Evolutionary conservation across 345 rosid genomes (phyloP).

Genomic region (Cardamine resedifolia): DNA sequence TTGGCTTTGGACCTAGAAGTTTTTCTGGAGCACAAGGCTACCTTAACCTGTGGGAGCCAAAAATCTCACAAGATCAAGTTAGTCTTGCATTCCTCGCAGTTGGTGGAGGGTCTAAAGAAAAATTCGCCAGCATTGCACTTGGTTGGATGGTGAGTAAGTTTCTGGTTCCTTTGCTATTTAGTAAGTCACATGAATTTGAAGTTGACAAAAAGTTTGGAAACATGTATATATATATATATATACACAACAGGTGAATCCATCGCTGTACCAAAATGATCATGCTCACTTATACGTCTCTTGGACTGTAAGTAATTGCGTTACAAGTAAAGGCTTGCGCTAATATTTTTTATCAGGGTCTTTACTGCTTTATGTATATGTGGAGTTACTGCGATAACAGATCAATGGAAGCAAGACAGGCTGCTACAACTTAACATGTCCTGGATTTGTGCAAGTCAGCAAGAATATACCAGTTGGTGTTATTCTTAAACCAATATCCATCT

Average conservation of each 20-base stretch:
- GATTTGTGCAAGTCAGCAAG: constrained; percentile 29
- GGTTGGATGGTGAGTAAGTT: constrained; percentile 19
- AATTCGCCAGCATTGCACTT: background rate
- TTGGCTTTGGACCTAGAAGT: background rate
- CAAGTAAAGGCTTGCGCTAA: background rate
- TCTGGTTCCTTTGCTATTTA: background rate
- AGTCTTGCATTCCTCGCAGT: background rate
- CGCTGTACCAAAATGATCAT: background rate
- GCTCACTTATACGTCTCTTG: constrained; percentile 11
- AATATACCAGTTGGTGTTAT: background rate
- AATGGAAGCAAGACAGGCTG: background rate
- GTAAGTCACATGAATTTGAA: background rate
- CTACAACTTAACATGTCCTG: constrained; percentile 7
- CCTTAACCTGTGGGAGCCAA: constrained; percentile 15
- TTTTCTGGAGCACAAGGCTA: background rate
- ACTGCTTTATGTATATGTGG: background rate
- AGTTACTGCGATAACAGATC: background rate
- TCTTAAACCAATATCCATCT: constrained; percentile 10
- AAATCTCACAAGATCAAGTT: constrained; percentile 10
- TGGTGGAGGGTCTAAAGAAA: background rate
- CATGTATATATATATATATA: background rate
- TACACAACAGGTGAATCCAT: constrained; percentile 20
- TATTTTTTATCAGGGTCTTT: background rate
- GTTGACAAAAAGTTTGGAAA: background rate
- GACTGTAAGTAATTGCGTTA: constrained; percentile 20